These are phyloP conservation scores for Datisca glomerata DNA, from an alignment of 306 rosid genomes.

Conservation along the genomic window DNA sequence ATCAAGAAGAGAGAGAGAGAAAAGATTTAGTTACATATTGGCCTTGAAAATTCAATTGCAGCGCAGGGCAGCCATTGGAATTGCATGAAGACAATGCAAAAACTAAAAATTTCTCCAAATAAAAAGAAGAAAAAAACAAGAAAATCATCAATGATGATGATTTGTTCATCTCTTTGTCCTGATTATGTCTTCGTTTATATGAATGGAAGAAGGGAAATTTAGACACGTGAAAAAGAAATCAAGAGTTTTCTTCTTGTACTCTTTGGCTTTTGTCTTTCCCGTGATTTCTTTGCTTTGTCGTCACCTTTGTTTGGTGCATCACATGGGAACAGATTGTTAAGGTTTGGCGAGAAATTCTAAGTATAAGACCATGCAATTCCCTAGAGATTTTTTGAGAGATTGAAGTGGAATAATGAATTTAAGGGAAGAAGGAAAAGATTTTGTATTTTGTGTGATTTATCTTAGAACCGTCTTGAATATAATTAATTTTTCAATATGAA, in stretches of 20 bases:
- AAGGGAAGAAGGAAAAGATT: no score
- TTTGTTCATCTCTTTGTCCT: no score
- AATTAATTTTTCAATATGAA: no score
- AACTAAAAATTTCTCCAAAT: no score
- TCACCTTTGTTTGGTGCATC: constrained; percentile 36
- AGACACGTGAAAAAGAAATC: background rate
- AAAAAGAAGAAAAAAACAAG: no score
- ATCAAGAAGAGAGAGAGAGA: constrained; percentile 1
- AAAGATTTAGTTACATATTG: constrained; percentile 28
- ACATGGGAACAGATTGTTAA: constrained; percentile 2
- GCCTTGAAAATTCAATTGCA: constrained; percentile 27
- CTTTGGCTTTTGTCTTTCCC: constrained; percentile 2
- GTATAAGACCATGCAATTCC: no score
- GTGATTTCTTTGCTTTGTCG: constrained; percentile 69
- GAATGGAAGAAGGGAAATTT: background rate
- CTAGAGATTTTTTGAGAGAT: no score
- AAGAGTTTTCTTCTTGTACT: background rate
- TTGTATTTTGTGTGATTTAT: no score
- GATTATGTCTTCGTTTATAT: background rate
- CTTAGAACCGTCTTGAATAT: no score
- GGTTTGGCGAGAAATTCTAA: no score
- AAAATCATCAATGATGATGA: no score
- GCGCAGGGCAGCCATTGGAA: background rate
- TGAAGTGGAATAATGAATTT: no score
- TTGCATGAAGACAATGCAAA: background rate